These are phyloP conservation scores for Eucalyptus globulus DNA, from an alignment of 345 rosid genomes.

Conservation along the genomic window DNA sequence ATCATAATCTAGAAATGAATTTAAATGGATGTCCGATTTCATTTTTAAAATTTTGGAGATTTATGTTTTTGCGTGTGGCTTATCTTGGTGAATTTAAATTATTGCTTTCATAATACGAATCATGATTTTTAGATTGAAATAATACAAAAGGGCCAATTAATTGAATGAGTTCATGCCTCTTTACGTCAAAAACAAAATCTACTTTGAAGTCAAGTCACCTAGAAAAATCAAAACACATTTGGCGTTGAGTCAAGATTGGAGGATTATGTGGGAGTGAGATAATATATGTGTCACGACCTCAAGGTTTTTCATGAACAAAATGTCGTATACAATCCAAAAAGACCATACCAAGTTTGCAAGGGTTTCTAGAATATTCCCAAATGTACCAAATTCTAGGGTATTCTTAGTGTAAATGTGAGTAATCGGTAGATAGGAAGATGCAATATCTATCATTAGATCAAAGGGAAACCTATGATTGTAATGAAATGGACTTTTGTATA, in stretches of 20 bases:
- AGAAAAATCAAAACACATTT: background rate
- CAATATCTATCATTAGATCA: fast-evolving
- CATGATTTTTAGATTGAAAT: background rate
- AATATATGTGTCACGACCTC: background rate
- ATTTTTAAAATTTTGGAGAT: background rate
- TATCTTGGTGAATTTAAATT: background rate
- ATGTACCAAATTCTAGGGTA: background rate
- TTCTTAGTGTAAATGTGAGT: too few species aligned
- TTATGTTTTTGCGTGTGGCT: too few species aligned
- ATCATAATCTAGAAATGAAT: background rate
- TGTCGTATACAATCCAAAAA: fast-evolving
- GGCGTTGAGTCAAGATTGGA: background rate
- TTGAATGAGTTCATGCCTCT: background rate
- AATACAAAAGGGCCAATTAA: background rate
- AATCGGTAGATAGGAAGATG: background rate
- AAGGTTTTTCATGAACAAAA: background rate
- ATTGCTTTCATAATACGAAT: background rate
- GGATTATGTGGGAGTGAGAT: background rate
- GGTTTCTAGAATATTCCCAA: background rate
- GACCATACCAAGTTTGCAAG: background rate
- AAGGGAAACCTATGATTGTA: background rate
- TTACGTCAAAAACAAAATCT: background rate
- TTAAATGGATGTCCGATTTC: background rate
- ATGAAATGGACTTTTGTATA: background rate
- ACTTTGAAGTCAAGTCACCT: background rate